Evolutionary conservation across 169 alveolate species (phyloP), one percentile per base, ranked within the genome.

Genomic region (Plasmodium berghei): DNA sequence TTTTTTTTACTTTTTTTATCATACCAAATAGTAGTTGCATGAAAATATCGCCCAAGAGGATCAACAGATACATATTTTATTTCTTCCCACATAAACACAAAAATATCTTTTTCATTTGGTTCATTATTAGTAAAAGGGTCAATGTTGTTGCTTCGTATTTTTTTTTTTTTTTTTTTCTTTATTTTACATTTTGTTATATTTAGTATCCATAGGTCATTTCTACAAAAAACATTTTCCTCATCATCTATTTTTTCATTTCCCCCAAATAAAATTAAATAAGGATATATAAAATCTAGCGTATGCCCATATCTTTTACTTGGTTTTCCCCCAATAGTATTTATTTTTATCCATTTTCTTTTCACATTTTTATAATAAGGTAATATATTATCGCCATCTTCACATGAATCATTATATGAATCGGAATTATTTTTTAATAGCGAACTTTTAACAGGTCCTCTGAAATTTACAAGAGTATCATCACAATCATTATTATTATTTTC

Each of bases 231-330:
- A 45, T 48, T 70, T 46, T 71, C 87, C 40, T 46, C 86, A 70
- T 86, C 87, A 18, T 24, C 46, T 28, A 69, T 45, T 59, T 86
- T 48, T 45, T 86, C 91, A 63, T 72, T 86, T 9, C 91, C 91
- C 18, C 91, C 91, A 71, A 86, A 86, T 49, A 86, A 64, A 22
- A 86, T 34, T 46, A 86, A 4, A 61, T 86, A 56, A 4, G 91
- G 91, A 55, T 70, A 86, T 46, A 86, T 34, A 70, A 86, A 86
- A 40, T 86, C 91, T 42, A 86, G 49, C 12, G 87, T 86, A 34
- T 86, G 91, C 5, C 91, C 91, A 22, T 71, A 86, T 63, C 91
- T 86, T 16, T 61, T 71, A 56, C 28, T 86, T 48, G 91, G 91
- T 20, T 62, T 86, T 12, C 18, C 72, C 1, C 91, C 91, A 22